Conservation (phyloP, 306 rosid species). For the Dryas octopetala region DNA sequence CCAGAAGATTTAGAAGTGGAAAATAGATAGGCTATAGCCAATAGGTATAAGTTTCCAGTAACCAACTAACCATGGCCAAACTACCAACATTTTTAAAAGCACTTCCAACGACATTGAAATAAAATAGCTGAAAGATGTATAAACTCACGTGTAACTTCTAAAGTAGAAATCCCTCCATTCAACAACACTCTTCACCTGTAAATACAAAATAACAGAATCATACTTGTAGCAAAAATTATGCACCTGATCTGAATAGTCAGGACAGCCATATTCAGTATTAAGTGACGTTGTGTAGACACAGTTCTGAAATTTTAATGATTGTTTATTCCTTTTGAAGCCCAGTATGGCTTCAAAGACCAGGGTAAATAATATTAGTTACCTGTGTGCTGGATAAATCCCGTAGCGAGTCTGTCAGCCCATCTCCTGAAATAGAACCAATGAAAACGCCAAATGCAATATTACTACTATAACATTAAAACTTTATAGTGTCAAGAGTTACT, state of each 20-base stretch:
- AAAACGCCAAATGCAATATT: neutral
- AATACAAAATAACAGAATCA: neutral
- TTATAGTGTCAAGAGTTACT: neutral
- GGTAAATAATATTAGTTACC: conserved; percentile 39
- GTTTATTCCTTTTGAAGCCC: neutral
- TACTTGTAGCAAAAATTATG: neutral
- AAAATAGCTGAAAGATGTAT: conserved; percentile 22
- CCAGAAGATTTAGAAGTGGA: neutral
- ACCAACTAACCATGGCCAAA: neutral
- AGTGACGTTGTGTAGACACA: neutral
- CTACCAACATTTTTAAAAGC: conserved; percentile 11
- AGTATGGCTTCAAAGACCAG: neutral
- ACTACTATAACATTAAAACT: neutral
- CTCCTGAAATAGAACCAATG: conserved; percentile 54
- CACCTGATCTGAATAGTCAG: neutral
- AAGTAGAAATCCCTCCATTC: conserved; percentile 91
- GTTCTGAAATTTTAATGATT: neutral
- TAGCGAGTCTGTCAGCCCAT: conserved; percentile 84
- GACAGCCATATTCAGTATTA: neutral
- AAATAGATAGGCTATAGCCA: neutral
- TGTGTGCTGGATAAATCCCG: conserved; percentile 78
- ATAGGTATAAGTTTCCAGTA: neutral
- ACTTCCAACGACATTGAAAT: conserved; percentile 11
- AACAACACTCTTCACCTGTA: conserved; percentile 88
- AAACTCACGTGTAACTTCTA: conserved; percentile 72